These are phyloP conservation scores for Casaregolazyma lundiana DNA, from an alignment of 1,139 yeast species.

Conservation along the genomic window DNA sequence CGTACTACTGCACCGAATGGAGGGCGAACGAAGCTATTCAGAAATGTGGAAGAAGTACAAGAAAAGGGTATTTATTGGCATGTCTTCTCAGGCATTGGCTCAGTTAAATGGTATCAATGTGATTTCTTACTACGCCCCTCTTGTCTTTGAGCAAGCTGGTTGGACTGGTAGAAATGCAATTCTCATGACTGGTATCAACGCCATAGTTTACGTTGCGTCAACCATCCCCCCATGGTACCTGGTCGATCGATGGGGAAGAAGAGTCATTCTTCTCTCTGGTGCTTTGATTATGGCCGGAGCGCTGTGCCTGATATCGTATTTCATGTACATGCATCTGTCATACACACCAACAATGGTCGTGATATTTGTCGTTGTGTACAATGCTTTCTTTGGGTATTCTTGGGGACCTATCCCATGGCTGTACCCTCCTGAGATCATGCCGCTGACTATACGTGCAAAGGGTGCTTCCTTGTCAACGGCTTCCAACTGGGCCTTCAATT, in stretches of 20 bases:
- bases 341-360: constrained; percentile 73
- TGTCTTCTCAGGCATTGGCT: constrained; percentile 88
- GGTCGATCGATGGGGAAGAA: constrained; percentile 88
- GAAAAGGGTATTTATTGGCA: constrained; percentile 78
- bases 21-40: constrained; percentile 67
- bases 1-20: constrained; percentile 70
- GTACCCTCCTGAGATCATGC: constrained; percentile 82
- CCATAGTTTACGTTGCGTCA: constrained; percentile 64
- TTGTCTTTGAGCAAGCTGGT: constrained; percentile 92
- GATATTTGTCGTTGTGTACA: constrained; percentile 66
- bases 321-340: constrained; percentile 53
- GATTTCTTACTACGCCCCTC: constrained; percentile 87
- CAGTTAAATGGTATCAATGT: constrained; percentile 92
- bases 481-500: constrained; percentile 92
- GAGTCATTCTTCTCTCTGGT: constrained; percentile 73
- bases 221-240: constrained; percentile 90
- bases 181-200: constrained; percentile 88
- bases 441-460: constrained; percentile 81
- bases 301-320: constrained; percentile 59
- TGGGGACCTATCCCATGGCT: constrained; percentile 98
- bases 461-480: constrained; percentile 92
- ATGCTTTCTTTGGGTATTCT: constrained; percentile 76
- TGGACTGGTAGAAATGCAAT: constrained; percentile 88
- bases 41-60: constrained; percentile 70
- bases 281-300: constrained; percentile 75